Evolutionary conservation across 2,329 filamentous ascomycete genomes (phyloP).

Genomic region (Eutypa lata): DNA sequence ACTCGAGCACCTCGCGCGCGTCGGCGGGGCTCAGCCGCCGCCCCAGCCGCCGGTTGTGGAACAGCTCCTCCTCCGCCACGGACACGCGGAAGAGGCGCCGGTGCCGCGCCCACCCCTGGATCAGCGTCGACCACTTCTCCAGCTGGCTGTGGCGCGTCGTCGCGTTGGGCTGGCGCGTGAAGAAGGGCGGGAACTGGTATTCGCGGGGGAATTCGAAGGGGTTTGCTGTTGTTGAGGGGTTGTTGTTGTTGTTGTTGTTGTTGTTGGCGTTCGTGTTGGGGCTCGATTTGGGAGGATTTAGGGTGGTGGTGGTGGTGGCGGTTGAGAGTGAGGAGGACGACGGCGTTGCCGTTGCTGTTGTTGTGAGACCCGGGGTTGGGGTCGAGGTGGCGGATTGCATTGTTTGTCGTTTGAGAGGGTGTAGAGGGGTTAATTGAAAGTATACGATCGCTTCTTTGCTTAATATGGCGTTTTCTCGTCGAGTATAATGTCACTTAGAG

Average conservation of each 20-base stretch:
- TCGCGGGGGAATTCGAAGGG: constrained; percentile 58
- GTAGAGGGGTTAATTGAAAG: too few species aligned
- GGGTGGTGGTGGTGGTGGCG: not conserved
- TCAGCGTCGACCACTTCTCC: constrained; percentile 79
- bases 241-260: too few species aligned
- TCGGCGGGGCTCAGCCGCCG: constrained; percentile 49
- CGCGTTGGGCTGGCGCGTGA: constrained; percentile 74
- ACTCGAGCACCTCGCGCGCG: constrained; percentile 56
- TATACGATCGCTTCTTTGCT: too few species aligned
- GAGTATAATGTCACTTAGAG: too few species aligned
- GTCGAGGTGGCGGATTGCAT: not conserved
- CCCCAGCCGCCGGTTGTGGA: constrained; percentile 54
- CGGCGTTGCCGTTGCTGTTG: not conserved
- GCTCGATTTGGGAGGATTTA: not conserved
- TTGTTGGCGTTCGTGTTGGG: too few species aligned
- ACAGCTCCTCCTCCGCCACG: constrained; percentile 57
- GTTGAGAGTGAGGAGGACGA: not conserved
- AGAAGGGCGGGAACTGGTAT: constrained; percentile 82
- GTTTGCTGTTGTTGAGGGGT: too few species aligned
- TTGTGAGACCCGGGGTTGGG: not conserved
- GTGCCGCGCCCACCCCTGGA: constrained; percentile 79
- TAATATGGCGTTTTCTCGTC: too few species aligned
- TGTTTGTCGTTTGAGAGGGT: too few species aligned
- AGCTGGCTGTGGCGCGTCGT: constrained; percentile 73
- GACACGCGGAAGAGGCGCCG: constrained; percentile 74